These are phyloP conservation scores for Aspergillus mulundensis DNA, from an alignment of 495 filamentous ascomycete genomes.

Conservation along the genomic window DNA sequence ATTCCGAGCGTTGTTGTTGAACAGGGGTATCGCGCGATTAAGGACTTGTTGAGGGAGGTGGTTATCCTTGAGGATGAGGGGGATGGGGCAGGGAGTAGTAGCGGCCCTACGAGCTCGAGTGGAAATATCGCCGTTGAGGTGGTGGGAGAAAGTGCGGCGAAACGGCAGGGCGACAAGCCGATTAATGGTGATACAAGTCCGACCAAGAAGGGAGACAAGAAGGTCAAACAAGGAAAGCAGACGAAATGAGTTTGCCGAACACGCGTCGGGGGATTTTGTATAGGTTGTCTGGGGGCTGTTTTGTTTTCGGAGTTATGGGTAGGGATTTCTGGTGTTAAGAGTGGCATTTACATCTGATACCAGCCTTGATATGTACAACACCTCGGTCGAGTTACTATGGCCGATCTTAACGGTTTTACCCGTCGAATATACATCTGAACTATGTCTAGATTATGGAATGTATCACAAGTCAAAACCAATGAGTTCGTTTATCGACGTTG, in stretches of 20 bases:
- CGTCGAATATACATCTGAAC: not conserved
- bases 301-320: not conserved
- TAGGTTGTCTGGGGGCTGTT: not conserved
- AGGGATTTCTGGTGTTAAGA: slow-evolving; percentile 1
- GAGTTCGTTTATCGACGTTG: slow-evolving; percentile 10
- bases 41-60: slow-evolving; percentile 47
- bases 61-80: slow-evolving; percentile 46
- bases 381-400: not conserved
- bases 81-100: not conserved
- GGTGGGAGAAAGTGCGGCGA: slow-evolving; percentile 1
- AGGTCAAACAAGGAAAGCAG: slow-evolving; percentile 24
- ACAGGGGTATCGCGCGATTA: slow-evolving; percentile 43
- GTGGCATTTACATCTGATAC: slow-evolving; percentile 6
- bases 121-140: not conserved
- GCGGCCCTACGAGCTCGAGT: slow-evolving; percentile 1
- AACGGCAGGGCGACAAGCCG: slow-evolving; percentile 9
- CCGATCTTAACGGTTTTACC: not conserved
- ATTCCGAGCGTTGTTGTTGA: slow-evolving; percentile 41
- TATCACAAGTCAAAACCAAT: slow-evolving; percentile 10
- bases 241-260: slow-evolving; percentile 13
- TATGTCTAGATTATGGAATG: not conserved
- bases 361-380: slow-evolving; percentile 5
- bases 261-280: not conserved
- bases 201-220: slow-evolving; percentile 27
- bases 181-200: slow-evolving; percentile 23